Evolutionary conservation across 2,329 filamentous ascomycete genomes (phyloP).

Genomic region (Balansia obtecta): DNA sequence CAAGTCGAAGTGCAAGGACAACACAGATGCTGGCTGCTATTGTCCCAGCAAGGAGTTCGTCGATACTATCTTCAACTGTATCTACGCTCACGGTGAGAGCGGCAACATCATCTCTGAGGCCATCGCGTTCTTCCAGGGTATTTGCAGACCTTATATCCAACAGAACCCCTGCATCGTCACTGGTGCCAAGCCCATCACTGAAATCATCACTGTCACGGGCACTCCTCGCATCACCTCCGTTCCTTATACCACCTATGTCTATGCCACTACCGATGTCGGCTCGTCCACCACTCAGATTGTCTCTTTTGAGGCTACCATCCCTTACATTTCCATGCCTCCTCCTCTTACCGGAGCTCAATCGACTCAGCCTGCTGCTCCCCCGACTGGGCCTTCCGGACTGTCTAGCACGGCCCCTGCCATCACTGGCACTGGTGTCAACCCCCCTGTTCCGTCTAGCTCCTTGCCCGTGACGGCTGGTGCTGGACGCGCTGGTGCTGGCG

Average conservation of each 20-base stretch:
- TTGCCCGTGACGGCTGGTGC: conserved; percentile 27
- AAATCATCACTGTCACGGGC: conserved; percentile 42
- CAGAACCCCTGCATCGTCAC: conserved; percentile 80
- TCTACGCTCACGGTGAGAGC: conserved; percentile 61
- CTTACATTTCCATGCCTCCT: conserved; percentile 38
- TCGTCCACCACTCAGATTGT: conserved; percentile 35
- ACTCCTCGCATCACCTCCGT: conserved; percentile 38
- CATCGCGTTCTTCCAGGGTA: conserved; percentile 76
- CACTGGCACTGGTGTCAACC: conserved; percentile 22
- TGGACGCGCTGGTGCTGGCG: conserved; percentile 27
- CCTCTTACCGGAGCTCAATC: conserved; percentile 10
- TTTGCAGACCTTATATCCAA: conserved; percentile 66
- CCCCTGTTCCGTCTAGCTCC: conserved; percentile 19
- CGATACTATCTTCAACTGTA: conserved; percentile 66
- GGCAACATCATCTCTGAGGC: conserved; percentile 56
- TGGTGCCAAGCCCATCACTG: conserved; percentile 51
- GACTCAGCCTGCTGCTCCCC: conserved; percentile 7
- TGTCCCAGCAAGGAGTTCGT: conserved; percentile 71
- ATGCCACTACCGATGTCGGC: conserved; percentile 34
- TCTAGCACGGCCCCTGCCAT: conserved; percentile 10
- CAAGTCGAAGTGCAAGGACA: conserved; percentile 60
- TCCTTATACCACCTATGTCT: conserved; percentile 37
- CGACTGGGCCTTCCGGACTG: background rate
- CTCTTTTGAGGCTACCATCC: conserved; percentile 39
- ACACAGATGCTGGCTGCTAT: conserved; percentile 76